Percentiles rank a stretch among this genome's conserved stretches.
phyloP scores from a whole-genome alignment of 768 basidiomycete genomes.

The Suillus sp. region DNA sequence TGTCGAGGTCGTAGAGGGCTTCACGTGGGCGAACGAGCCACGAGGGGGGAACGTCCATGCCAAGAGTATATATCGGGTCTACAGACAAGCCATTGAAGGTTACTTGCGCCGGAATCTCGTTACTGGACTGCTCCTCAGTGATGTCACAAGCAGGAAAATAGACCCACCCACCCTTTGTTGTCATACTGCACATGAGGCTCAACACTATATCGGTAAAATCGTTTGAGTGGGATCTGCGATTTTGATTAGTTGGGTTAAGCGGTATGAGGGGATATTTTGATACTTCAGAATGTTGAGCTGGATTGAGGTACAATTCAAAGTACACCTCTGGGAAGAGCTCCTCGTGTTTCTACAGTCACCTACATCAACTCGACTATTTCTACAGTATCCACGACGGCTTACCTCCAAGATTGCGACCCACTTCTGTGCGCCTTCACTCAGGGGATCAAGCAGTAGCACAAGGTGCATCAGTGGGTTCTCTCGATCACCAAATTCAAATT shows the following conservation, averaged over 20 bases:
- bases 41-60: slow-evolving; percentile 85
- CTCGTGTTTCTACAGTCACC: slow-evolving; percentile 8
- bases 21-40: slow-evolving; percentile 94
- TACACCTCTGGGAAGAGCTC: slow-evolving; percentile 62
- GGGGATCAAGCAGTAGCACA: slow-evolving; percentile 77
- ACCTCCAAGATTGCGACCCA: slow-evolving; percentile 84
- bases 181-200: slow-evolving; percentile 61
- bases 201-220: slow-evolving; percentile 87
- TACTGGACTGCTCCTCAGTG: slow-evolving; percentile 36
- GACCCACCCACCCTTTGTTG: slow-evolving; percentile 55
- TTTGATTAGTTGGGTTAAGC: neutral
- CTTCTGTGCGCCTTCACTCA: slow-evolving; percentile 82
- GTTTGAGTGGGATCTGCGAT: slow-evolving; percentile 80
- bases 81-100: slow-evolving; percentile 73
- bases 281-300: slow-evolving; percentile 68
- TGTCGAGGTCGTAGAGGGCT: slow-evolving; percentile 92
- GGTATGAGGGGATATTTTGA: neutral
- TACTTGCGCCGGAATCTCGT: slow-evolving; percentile 58
- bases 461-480: slow-evolving; percentile 69
- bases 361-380: neutral
- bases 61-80: slow-evolving; percentile 92
- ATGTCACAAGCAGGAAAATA: slow-evolving; percentile 7
- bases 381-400: slow-evolving; percentile 17
- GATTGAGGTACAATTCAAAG: slow-evolving; percentile 81
- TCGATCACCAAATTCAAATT: slow-evolving; percentile 70